Base-by-base conservation (phyloP, 2,329 filamentous ascomycete genomes). In the Fusarium aywerte region DNA sequence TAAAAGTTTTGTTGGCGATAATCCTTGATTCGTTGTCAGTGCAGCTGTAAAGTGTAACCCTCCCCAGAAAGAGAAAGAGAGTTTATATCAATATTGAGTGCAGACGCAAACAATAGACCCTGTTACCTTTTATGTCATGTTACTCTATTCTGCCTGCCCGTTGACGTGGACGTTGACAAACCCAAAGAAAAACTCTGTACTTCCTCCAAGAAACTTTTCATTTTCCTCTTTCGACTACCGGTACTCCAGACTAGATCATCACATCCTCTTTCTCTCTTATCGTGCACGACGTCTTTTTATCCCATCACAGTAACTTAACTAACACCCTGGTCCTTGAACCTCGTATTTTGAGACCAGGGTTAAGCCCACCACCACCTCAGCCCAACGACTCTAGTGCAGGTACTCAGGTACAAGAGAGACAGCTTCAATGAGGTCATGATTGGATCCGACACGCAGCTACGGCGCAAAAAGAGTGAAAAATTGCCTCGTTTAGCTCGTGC, bases 361-460 rank as follows among this genome's bases (percentile, higher is more conserved):
- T 18, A 56, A 31, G 27, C 57, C 43, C 38, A 21, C 38, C 58
- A n/a, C n/a, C n/a, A n/a, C n/a, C 42, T 62, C 59, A 58, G 51
- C 60, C 60, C 60, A 58, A 42, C 58, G 36, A 61, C 42, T 49
- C 58, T 63, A 58, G 58, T 58, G 59, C 59, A 64, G 61, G 59
- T 64, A 64, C 61, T n/a, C n/a, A n/a, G n/a, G n/a, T n/a, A n/a
- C n/a, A n/a, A n/a, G 38, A 35, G 13, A 44, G 21, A 27, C 55
- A 45, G 39, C 54, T 52, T 60, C 25, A 33, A 40, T 67, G 63
- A 67, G 53, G 56, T 67, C 63, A 63, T 67, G 51, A 63, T 67
- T 51, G 64, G 63, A 35, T 25, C 39, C 25, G 38, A 49, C 21
- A 38, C 8, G 16, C 32, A 55, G 35, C 45, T 62, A 57, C 35